A percentile compares a stretch with the other conserved stretches of the same genome.
Conservation (phyloP, 805 yeast genomes). For the Saccharomycopsis olivae region DNA sequence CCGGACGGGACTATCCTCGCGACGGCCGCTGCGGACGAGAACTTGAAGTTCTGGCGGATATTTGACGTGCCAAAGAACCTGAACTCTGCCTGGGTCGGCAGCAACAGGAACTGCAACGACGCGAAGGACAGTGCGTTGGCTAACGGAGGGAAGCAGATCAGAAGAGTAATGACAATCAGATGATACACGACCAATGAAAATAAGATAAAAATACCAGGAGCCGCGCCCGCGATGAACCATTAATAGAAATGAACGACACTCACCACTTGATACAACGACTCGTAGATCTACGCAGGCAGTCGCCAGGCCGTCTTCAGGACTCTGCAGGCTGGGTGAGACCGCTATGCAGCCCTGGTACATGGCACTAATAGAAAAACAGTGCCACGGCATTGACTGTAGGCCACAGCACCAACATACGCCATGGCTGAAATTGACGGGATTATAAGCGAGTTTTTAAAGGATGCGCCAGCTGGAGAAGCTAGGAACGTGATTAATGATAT, state of each 20-base stretch:
- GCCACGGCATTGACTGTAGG: no score
- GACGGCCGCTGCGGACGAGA: conserved; percentile 94
- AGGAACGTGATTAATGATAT: conserved; percentile 30
- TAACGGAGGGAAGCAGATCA: conserved; percentile 34
- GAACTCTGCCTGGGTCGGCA: neutral
- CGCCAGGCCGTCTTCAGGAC: no score
- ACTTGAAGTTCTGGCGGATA: conserved; percentile 86
- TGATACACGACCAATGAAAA: no score
- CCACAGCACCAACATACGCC: no score
- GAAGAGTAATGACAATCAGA: conserved; percentile 42
- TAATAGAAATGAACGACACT: no score
- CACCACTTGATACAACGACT: no score
- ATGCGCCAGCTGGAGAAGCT: conserved; percentile 27
- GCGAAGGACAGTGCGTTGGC: conserved; percentile 26
- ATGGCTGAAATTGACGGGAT: conserved; percentile 13
- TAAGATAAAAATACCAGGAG: no score
- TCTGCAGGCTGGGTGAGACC: no score
- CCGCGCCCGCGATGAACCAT: no score
- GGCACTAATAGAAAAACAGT: no score
- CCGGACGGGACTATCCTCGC: conserved; percentile 89
- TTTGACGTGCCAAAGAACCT: conserved; percentile 50
- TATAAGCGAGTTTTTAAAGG: conserved; percentile 13
- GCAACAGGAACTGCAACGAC: conserved; percentile 17
- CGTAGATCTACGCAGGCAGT: no score
- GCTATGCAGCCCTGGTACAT: no score